Conservation (phyloP, 345 rosid genomes). For the Arabidopsis arenosa region DNA sequence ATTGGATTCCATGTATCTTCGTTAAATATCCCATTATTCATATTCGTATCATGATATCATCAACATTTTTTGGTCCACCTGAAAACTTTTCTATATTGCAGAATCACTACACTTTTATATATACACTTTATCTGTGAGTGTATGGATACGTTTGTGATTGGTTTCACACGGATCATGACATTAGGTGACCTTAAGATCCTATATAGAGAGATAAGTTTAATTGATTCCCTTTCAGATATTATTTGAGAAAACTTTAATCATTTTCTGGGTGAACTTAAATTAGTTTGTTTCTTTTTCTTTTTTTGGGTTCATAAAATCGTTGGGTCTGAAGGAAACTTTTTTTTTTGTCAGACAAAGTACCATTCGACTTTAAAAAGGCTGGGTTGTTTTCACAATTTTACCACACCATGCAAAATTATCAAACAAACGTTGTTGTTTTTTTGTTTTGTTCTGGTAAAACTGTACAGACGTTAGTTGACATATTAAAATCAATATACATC, state of each 20-base stretch:
- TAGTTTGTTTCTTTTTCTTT: no score
- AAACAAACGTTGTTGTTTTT: slow-evolving; percentile 4
- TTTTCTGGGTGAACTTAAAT: no score
- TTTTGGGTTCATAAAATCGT: no score
- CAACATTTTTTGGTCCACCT: slow-evolving; percentile 44
- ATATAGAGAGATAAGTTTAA: background rate
- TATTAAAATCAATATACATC: background rate
- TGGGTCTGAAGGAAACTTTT: no score
- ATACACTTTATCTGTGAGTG: slow-evolving; percentile 1
- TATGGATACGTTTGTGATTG: slow-evolving; percentile 12
- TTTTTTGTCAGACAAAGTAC: slow-evolving; percentile 6
- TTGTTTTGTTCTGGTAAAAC: background rate
- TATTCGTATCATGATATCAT: slow-evolving; percentile 11
- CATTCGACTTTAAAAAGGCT: background rate
- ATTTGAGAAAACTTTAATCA: no score
- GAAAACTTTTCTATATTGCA: slow-evolving; percentile 20
- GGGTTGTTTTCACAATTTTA: background rate
- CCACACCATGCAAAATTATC: slow-evolving; percentile 30
- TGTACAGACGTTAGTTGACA: background rate
- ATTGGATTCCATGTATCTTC: slow-evolving; percentile 42
- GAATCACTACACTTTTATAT: slow-evolving; percentile 13
- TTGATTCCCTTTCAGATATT: background rate
- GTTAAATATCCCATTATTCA: slow-evolving; percentile 11
- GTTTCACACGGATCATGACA: slow-evolving; percentile 25
- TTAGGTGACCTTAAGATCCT: background rate